Base-by-base conservation (phyloP, 305 asterid genomes). In the Coffea humblotiana region DNA sequence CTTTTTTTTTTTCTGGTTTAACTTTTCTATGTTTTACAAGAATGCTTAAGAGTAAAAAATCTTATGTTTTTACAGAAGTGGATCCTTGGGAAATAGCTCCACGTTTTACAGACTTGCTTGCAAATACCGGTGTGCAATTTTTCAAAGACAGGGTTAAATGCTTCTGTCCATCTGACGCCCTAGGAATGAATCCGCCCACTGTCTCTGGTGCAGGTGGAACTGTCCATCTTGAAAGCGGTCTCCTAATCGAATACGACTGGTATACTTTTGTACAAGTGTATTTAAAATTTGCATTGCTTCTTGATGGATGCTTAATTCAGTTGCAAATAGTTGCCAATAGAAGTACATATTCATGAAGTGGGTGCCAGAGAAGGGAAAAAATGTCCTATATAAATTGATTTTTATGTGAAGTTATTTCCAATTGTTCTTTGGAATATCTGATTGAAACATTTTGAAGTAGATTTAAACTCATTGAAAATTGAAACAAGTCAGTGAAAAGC, bases 21-120 rank as follows among this genome's bases (percentile, higher is more conserved):
- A 68, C 82, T 75, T 40, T 58, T 60, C 56, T 81, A 43, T 6
- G 61, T 82, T 58, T 67, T 72, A 27, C 58, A 63, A 61, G 18
- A 15, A 32, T 48, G 23, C 18, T 45, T 79, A n/a, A 49, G 45
- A n/a, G 70, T 61, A 40, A 75, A 64, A 47, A 74, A 80, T 32
- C 58, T 88, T 77, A 78, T 79, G 49, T 77, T 32, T 77, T 54
- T 88, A 89, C 97, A 95, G 98, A 95, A 92, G 97, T 95, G 60
- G 97, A 94, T 78, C 89, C 89, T 85, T 95, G 99, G 99, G 99
- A 95, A 86, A 91, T 95, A 84, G 99, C 99, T 87, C 99, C 98
- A 79, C 91, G 89, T 60, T 95, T 95, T 88, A 86, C 92, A 35
- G 97, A 95, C 73, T 90, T 93, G 90, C 91, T 92, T 56, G 91